A percentile compares a stretch with the other conserved stretches of the same genome.
phyloP scores from a whole-genome alignment of 495 filamentous ascomycete species.

The Xylaria acuta region DNA sequence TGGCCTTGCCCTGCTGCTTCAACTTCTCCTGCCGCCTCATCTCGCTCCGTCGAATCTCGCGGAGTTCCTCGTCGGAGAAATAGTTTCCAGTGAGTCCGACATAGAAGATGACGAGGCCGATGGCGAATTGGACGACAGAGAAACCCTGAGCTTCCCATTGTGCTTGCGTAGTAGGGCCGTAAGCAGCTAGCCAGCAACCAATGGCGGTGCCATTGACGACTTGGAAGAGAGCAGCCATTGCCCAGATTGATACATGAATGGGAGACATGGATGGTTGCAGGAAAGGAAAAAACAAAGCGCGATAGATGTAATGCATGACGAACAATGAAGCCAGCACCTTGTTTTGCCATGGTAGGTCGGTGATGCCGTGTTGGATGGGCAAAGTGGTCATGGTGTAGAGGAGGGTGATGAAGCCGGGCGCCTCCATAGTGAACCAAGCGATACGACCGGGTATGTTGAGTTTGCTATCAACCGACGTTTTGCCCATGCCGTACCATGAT shows the following conservation, averaged over 20 bases:
- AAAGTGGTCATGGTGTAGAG: slow-evolving; percentile 76
- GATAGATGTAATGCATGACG: slow-evolving; percentile 86
- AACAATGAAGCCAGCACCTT: slow-evolving; percentile 69
- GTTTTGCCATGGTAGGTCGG: slow-evolving; percentile 69
- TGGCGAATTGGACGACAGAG: slow-evolving; percentile 47
- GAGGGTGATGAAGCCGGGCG: slow-evolving; percentile 74
- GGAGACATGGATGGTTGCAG: slow-evolving; percentile 91
- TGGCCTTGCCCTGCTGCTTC: slow-evolving; percentile 50
- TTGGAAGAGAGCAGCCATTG: slow-evolving; percentile 71
- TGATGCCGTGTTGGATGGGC: slow-evolving; percentile 57
- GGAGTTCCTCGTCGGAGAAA: slow-evolving; percentile 77
- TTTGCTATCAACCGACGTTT: slow-evolving; percentile 74
- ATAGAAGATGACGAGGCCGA: slow-evolving; percentile 57
- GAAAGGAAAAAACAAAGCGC: slow-evolving; percentile 80
- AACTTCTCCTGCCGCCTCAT: slow-evolving; percentile 51
- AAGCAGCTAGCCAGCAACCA: slow-evolving; percentile 80
- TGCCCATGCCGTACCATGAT: slow-evolving; percentile 77
- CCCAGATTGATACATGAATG: slow-evolving; percentile 70
- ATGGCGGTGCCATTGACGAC: slow-evolving; percentile 77
- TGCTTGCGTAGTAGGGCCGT: slow-evolving; percentile 66
- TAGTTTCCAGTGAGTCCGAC: slow-evolving; percentile 81
- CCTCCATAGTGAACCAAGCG: slow-evolving; percentile 88
- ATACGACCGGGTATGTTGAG: slow-evolving; percentile 89
- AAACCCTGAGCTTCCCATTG: slow-evolving; percentile 62
- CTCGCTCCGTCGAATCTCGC: slow-evolving; percentile 74